phyloP scores from a whole-genome alignment of 345 rosid species.

The Toxicodendron radicans region DNA sequence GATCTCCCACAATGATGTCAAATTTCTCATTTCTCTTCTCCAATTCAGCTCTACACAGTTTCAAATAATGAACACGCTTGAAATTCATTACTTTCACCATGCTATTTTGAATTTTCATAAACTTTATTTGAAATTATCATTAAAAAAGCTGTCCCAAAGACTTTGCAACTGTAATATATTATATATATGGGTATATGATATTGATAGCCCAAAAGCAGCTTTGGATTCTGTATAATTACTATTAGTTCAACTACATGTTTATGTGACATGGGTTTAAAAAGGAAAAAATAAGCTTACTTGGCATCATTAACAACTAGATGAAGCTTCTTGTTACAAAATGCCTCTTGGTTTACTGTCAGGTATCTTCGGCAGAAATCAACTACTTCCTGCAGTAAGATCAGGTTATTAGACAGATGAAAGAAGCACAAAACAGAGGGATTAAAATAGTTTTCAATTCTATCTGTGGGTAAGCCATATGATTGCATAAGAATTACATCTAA shows the following conservation, averaged over 20 bases:
- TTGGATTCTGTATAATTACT: no score
- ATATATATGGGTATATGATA: no score
- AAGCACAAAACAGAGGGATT: not conserved
- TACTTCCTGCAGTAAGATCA: slow-evolving; percentile 61
- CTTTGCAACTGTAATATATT: no score
- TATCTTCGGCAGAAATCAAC: slow-evolving; percentile 75
- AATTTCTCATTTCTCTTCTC: slow-evolving; percentile 69
- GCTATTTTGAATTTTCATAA: no score
- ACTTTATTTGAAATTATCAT: no score
- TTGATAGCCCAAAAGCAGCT: not conserved
- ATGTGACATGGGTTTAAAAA: not conserved
- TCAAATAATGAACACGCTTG: no score
- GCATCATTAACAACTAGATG: slow-evolving; percentile 82
- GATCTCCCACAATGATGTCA: slow-evolving; percentile 91
- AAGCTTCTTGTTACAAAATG: slow-evolving; percentile 74
- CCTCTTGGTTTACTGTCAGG: slow-evolving; percentile 73
- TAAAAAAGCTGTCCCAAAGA: no score
- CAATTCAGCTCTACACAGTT: slow-evolving; percentile 64
- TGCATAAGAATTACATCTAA: not conserved
- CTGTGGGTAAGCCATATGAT: no score
- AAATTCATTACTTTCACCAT: no score
- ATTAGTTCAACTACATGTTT: not conserved
- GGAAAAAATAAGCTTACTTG: slow-evolving; percentile 47
- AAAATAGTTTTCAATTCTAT: no score
- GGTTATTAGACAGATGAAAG: not conserved